A percentile compares a stretch with the other conserved stretches of the same genome.
Conservation (phyloP, 2,329 filamentous ascomycete species). For the Colletotrichum somersetense region DNA sequence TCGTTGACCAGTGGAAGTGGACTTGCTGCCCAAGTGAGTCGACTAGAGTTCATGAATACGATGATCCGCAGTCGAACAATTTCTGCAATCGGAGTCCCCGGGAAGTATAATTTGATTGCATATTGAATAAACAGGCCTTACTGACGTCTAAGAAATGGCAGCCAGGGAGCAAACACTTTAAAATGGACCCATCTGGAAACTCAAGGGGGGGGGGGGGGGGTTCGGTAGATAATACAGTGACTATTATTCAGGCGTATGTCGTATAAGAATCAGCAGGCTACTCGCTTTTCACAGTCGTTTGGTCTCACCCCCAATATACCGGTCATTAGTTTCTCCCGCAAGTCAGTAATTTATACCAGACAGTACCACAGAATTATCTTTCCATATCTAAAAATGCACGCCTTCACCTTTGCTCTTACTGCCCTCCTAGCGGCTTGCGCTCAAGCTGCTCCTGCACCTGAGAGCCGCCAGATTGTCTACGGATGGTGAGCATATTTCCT, state of each 20-base stretch:
- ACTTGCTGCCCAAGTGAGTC: not conserved
- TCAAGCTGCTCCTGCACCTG: constrained; percentile 24
- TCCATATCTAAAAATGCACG: constrained; percentile 14
- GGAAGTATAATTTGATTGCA: not conserved
- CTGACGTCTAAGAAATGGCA: no score
- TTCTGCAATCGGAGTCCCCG: constrained; percentile 27
- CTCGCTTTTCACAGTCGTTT: accelerated
- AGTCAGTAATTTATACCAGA: not conserved
- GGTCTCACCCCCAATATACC: not conserved
- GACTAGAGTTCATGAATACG: constrained; percentile 6
- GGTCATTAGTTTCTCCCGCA: not conserved
- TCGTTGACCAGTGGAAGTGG: constrained; percentile 19
- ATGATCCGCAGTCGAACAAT: constrained; percentile 24
- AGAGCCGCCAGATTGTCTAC: constrained; percentile 25
- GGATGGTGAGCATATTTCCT: constrained; percentile 18
- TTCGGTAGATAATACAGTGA: not conserved
- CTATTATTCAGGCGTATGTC: not conserved
- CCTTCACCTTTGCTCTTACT: constrained; percentile 13
- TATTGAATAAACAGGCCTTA: not conserved
- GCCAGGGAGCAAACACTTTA: not conserved
- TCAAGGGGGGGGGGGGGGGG: not conserved
- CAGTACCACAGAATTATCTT: not conserved
- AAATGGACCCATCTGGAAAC: not conserved
- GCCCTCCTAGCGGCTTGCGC: constrained; percentile 19
- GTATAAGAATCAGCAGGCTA: constrained; percentile 21